phyloP scores from a whole-genome alignment of 108 stramenopile genomes.

The Nannochloropsis salina region DNA sequence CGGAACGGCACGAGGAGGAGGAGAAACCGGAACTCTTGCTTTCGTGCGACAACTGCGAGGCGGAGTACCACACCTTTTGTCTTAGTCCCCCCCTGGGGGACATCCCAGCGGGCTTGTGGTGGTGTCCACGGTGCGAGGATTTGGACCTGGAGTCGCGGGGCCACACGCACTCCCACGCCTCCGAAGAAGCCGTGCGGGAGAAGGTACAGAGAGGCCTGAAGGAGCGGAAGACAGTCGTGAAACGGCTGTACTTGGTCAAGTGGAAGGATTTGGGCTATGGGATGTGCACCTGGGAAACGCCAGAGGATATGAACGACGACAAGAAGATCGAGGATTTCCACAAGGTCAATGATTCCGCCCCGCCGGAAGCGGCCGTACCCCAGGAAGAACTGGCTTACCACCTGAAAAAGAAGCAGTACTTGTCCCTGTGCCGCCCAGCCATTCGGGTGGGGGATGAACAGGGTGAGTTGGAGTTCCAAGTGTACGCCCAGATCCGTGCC shows the following conservation, averaged over 20 bases:
- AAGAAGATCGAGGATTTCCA: slow-evolving; percentile 43
- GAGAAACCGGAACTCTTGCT: slow-evolving; percentile 24
- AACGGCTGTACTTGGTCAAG: slow-evolving; percentile 72
- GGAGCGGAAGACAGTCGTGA: slow-evolving; percentile 6
- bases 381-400: slow-evolving; percentile 45
- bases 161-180: neutral
- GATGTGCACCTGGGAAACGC: slow-evolving; percentile 90
- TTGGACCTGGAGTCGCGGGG: slow-evolving; percentile 2
- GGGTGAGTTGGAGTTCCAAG: slow-evolving; percentile 23
- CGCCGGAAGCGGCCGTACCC: slow-evolving; percentile 41
- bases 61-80: slow-evolving; percentile 36
- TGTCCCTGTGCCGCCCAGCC: slow-evolving; percentile 18
- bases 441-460: neutral
- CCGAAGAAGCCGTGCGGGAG: slow-evolving; percentile 23
- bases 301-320: slow-evolving; percentile 68
- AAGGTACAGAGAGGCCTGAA: neutral
- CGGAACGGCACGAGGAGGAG: neutral
- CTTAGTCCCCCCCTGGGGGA: slow-evolving; percentile 13
- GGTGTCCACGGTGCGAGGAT: slow-evolving; percentile 40
- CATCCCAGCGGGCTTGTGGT: slow-evolving; percentile 40
- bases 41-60: slow-evolving; percentile 46
- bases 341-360: slow-evolving; percentile 30
- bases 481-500: slow-evolving; percentile 45
- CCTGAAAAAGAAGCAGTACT: slow-evolving; percentile 13
- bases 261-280: slow-evolving; percentile 91